Evolutionary conservation across 768 basidiomycete species (phyloP), one percentile per base, ranked within the genome.

Genomic region (Xerocomus potaroensis): DNA sequence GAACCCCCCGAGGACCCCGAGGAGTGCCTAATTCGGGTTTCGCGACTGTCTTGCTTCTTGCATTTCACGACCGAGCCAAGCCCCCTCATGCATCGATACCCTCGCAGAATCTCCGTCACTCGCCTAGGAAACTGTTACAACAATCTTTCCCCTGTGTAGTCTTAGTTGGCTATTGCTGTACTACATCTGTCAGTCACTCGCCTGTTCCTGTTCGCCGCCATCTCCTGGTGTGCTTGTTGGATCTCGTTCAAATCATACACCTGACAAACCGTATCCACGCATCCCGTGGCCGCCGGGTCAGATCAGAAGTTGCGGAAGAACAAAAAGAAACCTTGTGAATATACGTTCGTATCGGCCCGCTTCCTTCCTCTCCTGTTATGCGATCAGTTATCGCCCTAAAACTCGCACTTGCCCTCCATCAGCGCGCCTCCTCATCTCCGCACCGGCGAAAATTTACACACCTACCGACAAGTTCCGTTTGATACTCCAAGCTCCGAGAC

Each of bases 181-280:
- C 36, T 1, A 45, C 49, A 36, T 22, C 24, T 3, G 45, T 44
- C 43, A 42, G 42, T 30, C 32, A 40, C 72, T 62, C 42, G 62
- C 66, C 68, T 74, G 54, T 78, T 84, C 65, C 71, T 75, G 59
- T 91, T 85, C 47, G 71, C 80, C 62, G 87, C 81, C 85, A 97
- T 92, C 67, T 89, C 89, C 50, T 75, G 72, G 52, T 91, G 90
- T 2, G 91, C 92, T 24, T 78, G 77, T 56, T 80, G 79, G 41
- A 95, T 88, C 41, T 88, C 74, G 11, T 76, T 74, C 89, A 87
- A 91, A 2, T 80, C 74, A 67, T 84, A 94, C 15, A 89, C 81
- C 87, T 91, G 49, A 32, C 42, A 4, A 33, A 14, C 24, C 38
- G 27, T 7, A 26, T 27, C 34, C 42, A 37, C 30, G 23, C 30